These are phyloP conservation scores for Scutellaria galericulata DNA, from an alignment of 257 asterid species.

Conservation along the genomic window DNA sequence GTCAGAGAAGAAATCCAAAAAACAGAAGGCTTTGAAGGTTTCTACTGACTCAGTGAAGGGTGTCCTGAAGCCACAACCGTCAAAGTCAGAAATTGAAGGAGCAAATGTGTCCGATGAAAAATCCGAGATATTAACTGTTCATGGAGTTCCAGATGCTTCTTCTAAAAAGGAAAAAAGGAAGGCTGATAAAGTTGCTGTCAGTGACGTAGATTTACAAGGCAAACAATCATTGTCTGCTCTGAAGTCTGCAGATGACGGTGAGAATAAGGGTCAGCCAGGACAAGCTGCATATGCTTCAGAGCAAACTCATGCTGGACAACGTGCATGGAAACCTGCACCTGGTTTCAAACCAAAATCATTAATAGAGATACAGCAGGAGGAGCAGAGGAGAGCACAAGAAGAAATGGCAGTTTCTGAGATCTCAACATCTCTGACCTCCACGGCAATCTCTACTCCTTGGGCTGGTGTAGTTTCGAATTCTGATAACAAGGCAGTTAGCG, in stretches of 20 bases:
- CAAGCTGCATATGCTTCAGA: conserved; percentile 44
- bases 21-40: conserved; percentile 77
- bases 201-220: conserved; percentile 39
- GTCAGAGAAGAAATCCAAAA: conserved; percentile 82
- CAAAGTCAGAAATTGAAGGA: conserved; percentile 51
- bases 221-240: conserved; percentile 35
- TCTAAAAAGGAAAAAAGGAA: conserved; percentile 47
- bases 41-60: conserved; percentile 52
- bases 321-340: conserved; percentile 98
- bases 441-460: conserved; percentile 66
- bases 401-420: conserved; percentile 60
- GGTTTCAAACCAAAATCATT: conserved; percentile 93
- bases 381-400: conserved; percentile 79
- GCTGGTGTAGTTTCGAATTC: conserved; percentile 56
- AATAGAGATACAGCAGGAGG: conserved; percentile 92
- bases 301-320: conserved; percentile 55
- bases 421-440: conserved; percentile 58
- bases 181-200: conserved; percentile 38
- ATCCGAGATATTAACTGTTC: conserved; percentile 40
- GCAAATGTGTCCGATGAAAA: conserved; percentile 39
- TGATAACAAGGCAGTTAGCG: conserved; percentile 57
- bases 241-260: conserved; percentile 37
- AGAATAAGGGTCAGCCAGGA: conserved; percentile 44
- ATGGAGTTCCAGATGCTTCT: conserved; percentile 45
- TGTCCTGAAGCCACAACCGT: conserved; percentile 52